Conservation (phyloP, 768 basidiomycete species). For the Rhodosporidiobolus sp. region DNA sequence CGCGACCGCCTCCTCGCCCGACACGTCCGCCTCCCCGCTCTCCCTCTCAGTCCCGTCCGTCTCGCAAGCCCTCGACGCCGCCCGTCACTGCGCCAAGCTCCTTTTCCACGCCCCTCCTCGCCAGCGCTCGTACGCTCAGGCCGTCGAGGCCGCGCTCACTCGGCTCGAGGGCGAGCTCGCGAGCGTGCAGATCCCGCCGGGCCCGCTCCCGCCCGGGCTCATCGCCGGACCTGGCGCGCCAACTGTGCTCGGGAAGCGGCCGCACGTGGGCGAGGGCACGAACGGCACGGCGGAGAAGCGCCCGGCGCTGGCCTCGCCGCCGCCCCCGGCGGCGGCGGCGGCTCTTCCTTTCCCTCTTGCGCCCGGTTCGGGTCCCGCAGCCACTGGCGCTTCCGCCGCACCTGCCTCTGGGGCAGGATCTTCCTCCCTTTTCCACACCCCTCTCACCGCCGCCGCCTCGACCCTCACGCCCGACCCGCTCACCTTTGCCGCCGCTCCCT, state of each 20-base stretch:
- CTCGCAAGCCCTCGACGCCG: constrained; percentile 21
- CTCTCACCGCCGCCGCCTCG: no score
- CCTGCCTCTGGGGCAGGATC: no score
- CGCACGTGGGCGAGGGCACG: background rate
- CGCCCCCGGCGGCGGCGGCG: no score
- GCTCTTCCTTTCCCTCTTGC: no score
- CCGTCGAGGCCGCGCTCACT: constrained; percentile 15
- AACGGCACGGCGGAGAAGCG: background rate
- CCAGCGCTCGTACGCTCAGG: constrained; percentile 13
- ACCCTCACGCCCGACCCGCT: background rate
- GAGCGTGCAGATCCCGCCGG: background rate
- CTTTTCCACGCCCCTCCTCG: constrained; percentile 13
- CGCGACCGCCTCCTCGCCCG: constrained; percentile 25
- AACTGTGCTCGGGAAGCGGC: background rate
- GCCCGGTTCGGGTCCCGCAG: background rate
- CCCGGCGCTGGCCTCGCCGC: no score
- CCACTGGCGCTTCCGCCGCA: background rate
- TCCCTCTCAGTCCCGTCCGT: constrained; percentile 11
- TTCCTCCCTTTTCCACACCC: no score
- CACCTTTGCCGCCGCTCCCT: background rate
- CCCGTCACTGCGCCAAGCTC: constrained; percentile 18
- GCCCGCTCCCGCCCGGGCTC: background rate
- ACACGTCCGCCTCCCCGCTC: constrained; percentile 15
- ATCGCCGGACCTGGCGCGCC: no score
- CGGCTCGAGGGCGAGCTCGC: constrained; percentile 20